phyloP scores from a whole-genome alignment of 2,329 filamentous ascomycete species.

The Seiridium cupressi region DNA sequence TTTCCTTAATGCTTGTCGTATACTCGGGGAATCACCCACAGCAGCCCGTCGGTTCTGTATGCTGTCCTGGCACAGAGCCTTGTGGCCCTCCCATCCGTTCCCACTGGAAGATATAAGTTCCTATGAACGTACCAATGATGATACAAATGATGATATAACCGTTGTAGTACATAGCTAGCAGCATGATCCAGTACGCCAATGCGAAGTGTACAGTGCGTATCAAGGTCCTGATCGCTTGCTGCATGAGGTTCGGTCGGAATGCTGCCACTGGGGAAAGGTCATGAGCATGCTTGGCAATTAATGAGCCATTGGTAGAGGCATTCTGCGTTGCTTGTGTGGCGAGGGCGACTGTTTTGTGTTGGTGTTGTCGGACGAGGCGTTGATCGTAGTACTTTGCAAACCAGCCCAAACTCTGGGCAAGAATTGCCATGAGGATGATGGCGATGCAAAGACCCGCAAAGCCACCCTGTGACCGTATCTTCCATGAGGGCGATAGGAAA shows the following conservation, averaged over 20 bases:
- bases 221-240: conserved; percentile 66
- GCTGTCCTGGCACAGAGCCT: not conserved
- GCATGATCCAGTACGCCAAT: conserved; percentile 78
- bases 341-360: conserved; percentile 1
- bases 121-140: conserved; percentile 72
- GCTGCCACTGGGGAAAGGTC: conserved; percentile 16
- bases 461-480: conserved; percentile 65
- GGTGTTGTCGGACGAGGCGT: conserved; percentile 56
- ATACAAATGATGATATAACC: conserved; percentile 81
- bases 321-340: conserved; percentile 16
- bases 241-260: conserved; percentile 57
- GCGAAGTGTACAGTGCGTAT: conserved; percentile 72
- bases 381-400: conserved; percentile 70
- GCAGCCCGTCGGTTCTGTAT: conserved; percentile 3
- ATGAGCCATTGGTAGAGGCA: conserved; percentile 8
- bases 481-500: conserved; percentile 71
- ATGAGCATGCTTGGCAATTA: conserved; percentile 6
- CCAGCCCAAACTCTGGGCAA: conserved; percentile 71
- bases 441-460: conserved; percentile 82
- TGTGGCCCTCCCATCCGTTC: conserved; percentile 36
- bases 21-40: not conserved
- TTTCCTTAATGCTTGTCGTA: not conserved
- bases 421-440: conserved; percentile 69
- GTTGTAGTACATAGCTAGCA: conserved; percentile 52
- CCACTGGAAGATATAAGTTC: conserved; percentile 73